phyloP scores from a whole-genome alignment of 805 yeast species.

The Pichia nakasei region DNA sequence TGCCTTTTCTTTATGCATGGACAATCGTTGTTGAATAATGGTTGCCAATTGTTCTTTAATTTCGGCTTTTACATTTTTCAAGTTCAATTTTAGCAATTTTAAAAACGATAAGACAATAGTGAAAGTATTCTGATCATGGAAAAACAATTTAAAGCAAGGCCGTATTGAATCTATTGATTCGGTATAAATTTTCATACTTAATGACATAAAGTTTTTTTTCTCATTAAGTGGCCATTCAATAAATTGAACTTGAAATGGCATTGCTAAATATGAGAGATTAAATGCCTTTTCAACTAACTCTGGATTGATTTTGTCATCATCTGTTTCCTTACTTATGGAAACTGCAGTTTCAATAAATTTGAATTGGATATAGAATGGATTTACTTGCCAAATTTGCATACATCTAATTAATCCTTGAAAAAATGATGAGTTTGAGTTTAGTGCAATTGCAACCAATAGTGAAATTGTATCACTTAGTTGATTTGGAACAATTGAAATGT shows the following conservation, averaged over 20 bases:
- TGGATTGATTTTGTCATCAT: conserved; percentile 11
- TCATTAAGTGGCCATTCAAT: conserved; percentile 21
- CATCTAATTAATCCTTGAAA: conserved; percentile 22
- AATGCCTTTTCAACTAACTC: conserved; percentile 16
- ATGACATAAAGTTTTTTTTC: conserved; percentile 9
- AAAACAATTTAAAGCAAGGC: conserved; percentile 12
- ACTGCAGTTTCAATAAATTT: conserved; percentile 9
- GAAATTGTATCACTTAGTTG: conserved; percentile 5
- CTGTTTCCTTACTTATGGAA: not conserved
- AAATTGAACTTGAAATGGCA: conserved; percentile 17
- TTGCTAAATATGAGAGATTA: conserved; percentile 19
- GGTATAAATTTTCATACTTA: conserved; percentile 13
- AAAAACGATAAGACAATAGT: conserved; percentile 16
- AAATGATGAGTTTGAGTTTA: conserved; percentile 17
- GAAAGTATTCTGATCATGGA: conserved; percentile 15
- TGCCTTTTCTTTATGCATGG: conserved; percentile 8
- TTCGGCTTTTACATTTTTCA: conserved; percentile 7
- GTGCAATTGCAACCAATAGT: conserved; percentile 11
- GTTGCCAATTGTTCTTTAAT: conserved; percentile 10
- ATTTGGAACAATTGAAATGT: conserved; percentile 6
- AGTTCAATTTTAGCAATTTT: conserved; percentile 13
- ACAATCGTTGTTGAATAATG: conserved; percentile 9
- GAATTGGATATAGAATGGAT: conserved; percentile 21
- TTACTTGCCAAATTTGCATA: conserved; percentile 25
- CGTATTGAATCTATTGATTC: conserved; percentile 9